A percentile compares a stretch with the other conserved stretches of the same genome.
Evolutionary conservation across 768 basidiomycete genomes (phyloP).

Genomic region (Leccinum arenicola): DNA sequence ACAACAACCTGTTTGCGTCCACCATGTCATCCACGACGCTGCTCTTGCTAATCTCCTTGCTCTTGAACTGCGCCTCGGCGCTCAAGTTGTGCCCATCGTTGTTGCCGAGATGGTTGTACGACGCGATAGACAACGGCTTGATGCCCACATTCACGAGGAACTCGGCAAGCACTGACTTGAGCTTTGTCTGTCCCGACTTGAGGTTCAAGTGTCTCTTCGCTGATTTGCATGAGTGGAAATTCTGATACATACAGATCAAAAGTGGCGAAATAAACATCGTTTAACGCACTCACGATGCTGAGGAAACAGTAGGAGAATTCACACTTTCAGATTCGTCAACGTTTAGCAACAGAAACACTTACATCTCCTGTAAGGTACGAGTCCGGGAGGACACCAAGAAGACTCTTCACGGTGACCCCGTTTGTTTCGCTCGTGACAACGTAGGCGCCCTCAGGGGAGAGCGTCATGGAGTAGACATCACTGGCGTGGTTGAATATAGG

Average conservation of each 20-base stretch:
- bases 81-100: slow-evolving; percentile 94
- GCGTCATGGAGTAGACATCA: neutral
- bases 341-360: neutral
- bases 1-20: slow-evolving; percentile 81
- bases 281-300: too few relatives aligned
- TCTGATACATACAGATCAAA: too few relatives aligned
- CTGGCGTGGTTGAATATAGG: neutral
- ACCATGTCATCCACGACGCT: slow-evolving; percentile 99
- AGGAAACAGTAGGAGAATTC: too few relatives aligned
- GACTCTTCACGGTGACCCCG: neutral
- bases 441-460: neutral
- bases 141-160: slow-evolving; percentile 99
- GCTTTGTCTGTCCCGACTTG: slow-evolving; percentile 96
- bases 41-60: slow-evolving; percentile 98
- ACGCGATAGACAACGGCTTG: slow-evolving; percentile 95
- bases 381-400: neutral
- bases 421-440: neutral
- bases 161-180: slow-evolving; percentile 96
- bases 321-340: neutral
- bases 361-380: neutral
- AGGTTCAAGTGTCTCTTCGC: slow-evolving; percentile 42
- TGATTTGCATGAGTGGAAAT: too few relatives aligned
- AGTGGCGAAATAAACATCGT: too few relatives aligned
- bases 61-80: slow-evolving; percentile 90
- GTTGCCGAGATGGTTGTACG: slow-evolving; percentile 98